Base-by-base conservation (phyloP, 2,329 filamentous ascomycete species). In the Macroventuria anomochaeta region DNA sequence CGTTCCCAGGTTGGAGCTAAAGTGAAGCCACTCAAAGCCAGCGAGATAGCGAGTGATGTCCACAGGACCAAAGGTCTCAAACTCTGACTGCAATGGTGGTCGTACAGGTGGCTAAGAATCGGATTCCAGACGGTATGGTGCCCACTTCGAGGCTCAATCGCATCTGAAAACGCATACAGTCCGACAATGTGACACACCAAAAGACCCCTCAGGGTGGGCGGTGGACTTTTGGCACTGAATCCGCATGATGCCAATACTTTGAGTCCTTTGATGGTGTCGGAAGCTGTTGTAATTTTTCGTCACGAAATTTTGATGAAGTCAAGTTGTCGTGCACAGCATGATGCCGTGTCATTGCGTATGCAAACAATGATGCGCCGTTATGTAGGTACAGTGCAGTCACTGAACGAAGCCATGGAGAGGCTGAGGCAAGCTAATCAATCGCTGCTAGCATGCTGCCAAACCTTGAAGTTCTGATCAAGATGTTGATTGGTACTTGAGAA, bases 241-340 rank as follows among this genome's bases (percentile, higher is more conserved):
- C 7, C n/a, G 6, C 3, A 42, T 26, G 12, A 49, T 13, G 31
- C 8, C 25, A 26, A 25, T 8, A 23, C n/a, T 7, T 21, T 15
- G 28, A 17, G 31, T 23, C 7, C 6, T 18, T 33, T 10, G 21
- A 18, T 15, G 15, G 21, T 11, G 10, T 13, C 18, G 4, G 17
- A 12, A 21, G 21, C 17, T 29, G n/a, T 28, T 26, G 15, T 12
- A 20, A 15, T 28, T 2, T 15, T 2, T n/a, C 11, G 12, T 29
- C 28, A n/a, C 7, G 17, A 10, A 12, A 7, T 13, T 17, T 29
- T 15, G 8, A 34, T 20, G n/a, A 15, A 17, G 36, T 28, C 13
- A 34, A 39, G 17, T 25, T 20, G 8, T 34, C 17, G 20, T 37
- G 25, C 25, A 53, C 49, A 32, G 20, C 42, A 46, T 46, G n/a